Conservation (phyloP, 1,139 yeast genomes). For the Kurtzmaniella natalensis region DNA sequence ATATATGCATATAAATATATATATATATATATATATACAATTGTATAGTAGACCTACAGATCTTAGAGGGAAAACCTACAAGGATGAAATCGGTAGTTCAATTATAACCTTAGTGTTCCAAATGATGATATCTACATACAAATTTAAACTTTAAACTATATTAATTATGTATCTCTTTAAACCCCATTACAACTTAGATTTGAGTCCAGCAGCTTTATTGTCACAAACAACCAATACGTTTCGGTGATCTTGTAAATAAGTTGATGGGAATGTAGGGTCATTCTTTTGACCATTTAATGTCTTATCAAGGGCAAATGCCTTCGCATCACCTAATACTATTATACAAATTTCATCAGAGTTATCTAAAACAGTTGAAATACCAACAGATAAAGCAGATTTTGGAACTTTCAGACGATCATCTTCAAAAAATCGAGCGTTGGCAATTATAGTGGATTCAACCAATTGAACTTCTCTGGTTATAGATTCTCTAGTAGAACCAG, state of each 20-base stretch:
- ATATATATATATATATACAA: too few species aligned
- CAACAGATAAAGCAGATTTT: conserved; percentile 51
- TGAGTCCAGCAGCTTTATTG: conserved; percentile 39
- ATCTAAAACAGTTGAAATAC: conserved; percentile 58
- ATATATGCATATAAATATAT: too few species aligned
- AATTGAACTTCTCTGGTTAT: conserved; percentile 47
- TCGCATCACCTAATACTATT: conserved; percentile 44
- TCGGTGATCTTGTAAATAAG: conserved; percentile 43
- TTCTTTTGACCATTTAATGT: conserved; percentile 35
- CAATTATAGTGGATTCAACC: conserved; percentile 50
- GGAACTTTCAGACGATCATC: conserved; percentile 50
- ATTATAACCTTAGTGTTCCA: too few species aligned
- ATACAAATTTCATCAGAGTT: conserved; percentile 51
- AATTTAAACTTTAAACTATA: too few species aligned
- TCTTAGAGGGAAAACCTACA: too few species aligned
- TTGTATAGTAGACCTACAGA: too few species aligned
- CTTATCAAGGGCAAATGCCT: conserved; percentile 40
- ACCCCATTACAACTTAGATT: conserved; percentile 25
- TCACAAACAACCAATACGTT: conserved; percentile 46
- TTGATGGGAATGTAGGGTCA: conserved; percentile 39
- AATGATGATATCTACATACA: too few species aligned
- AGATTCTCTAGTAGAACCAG: conserved; percentile 48
- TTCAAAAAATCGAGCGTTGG: conserved; percentile 54
- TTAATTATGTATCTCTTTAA: too few species aligned
- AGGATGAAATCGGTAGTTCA: too few species aligned